Percentiles rank a stretch among this genome's conserved stretches.
phyloP scores from a whole-genome alignment of 352 stramenopile genomes.

The Globisporangium sylvaticum region DNA sequence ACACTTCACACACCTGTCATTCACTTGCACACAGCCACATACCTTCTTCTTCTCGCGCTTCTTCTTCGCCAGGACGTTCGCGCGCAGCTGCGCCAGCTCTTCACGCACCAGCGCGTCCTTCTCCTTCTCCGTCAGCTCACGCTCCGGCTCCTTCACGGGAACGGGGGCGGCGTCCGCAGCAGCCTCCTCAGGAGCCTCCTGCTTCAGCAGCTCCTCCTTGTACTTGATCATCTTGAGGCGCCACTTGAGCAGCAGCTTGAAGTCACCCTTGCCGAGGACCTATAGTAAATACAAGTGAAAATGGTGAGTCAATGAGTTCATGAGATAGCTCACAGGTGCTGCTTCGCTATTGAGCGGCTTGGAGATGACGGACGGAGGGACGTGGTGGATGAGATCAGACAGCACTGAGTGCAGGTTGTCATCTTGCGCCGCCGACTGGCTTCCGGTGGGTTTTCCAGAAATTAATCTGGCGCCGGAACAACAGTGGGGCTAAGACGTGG shows the following conservation, averaged over 20 bases:
- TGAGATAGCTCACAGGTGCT: background rate
- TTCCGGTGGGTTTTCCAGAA: conserved; percentile 89
- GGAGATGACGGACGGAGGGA: background rate
- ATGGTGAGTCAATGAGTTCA: background rate
- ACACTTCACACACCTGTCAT: conserved; percentile 16
- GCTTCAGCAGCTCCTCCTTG: conserved; percentile 80
- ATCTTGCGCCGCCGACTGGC: conserved; percentile 67
- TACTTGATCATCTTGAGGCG: conserved; percentile 91
- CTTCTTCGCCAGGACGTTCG: conserved; percentile 78
- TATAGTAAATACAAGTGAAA: conserved; percentile 20
- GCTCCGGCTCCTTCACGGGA: conserved; percentile 28
- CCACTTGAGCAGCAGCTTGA: conserved; percentile 97
- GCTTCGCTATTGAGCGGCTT: background rate
- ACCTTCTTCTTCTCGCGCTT: conserved; percentile 91
- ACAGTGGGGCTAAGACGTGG: conserved; percentile 80
- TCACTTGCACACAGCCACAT: conserved; percentile 17
- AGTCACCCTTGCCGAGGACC: conserved; percentile 97
- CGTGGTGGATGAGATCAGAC: conserved; percentile 55
- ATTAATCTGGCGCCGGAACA: conserved; percentile 87
- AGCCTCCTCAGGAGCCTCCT: conserved; percentile 30
- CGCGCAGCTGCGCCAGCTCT: conserved; percentile 74
- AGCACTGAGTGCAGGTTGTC: conserved; percentile 55
- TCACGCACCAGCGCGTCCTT: conserved; percentile 83
- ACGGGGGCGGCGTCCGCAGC: conserved; percentile 16
- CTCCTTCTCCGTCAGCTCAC: conserved; percentile 73